These are phyloP conservation scores for Penicillium griseofulvum DNA, from an alignment of 2,329 filamentous ascomycete genomes.

Conservation along the genomic window DNA sequence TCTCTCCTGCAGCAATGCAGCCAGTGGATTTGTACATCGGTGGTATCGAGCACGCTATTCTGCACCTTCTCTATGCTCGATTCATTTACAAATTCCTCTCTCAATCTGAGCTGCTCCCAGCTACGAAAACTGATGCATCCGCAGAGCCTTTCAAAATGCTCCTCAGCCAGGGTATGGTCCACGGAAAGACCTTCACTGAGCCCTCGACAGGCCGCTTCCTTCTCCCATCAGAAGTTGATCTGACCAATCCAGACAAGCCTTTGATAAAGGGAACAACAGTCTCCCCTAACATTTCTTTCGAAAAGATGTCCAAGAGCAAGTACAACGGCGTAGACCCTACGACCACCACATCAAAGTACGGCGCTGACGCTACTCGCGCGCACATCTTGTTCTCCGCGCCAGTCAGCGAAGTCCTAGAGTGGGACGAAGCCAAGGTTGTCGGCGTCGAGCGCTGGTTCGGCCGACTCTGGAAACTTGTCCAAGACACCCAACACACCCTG, in stretches of 20 bases:
- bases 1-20: constrained; percentile 58
- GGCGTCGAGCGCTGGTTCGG: constrained; percentile 79
- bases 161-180: constrained; percentile 89
- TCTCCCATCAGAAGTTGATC: constrained; percentile 70
- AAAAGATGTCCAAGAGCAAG: constrained; percentile 97
- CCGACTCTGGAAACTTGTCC: constrained; percentile 61
- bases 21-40: constrained; percentile 88
- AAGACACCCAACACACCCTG: constrained; percentile 32
- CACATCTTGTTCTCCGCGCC: constrained; percentile 89
- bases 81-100: constrained; percentile 88
- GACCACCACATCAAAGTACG: constrained; percentile 68
- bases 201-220: constrained; percentile 73
- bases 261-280: constrained; percentile 62
- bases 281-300: constrained; percentile 63
- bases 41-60: constrained; percentile 84
- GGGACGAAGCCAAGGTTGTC: constrained; percentile 79
- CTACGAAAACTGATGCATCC: constrained; percentile 33
- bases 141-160: constrained; percentile 79
- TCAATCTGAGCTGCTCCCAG: constrained; percentile 44
- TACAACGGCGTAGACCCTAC: constrained; percentile 85
- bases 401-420: constrained; percentile 78
- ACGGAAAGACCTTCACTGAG: constrained; percentile 78
- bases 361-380: constrained; percentile 78
- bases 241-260: constrained; percentile 56
- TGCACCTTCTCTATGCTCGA: constrained; percentile 83